phyloP scores from a whole-genome alignment of 176 grass and related monocot genomes.

The Luzula sylvatica region DNA sequence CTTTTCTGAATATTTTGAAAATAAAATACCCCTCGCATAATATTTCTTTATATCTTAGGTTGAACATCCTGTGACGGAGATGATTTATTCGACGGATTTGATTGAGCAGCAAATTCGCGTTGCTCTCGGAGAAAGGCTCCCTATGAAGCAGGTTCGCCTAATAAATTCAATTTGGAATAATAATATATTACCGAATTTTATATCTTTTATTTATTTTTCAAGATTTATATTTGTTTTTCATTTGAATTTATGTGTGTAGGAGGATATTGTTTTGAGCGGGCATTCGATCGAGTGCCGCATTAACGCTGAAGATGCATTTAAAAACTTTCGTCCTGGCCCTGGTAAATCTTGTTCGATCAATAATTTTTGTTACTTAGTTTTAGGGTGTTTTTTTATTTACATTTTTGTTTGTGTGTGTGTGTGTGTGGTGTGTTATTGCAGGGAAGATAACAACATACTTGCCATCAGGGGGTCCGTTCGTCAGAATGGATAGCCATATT shows the following conservation, averaged over 20 bases:
- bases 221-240: neutral
- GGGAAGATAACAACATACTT: conserved; percentile 49
- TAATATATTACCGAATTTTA: no score
- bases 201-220: no score
- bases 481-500: conserved; percentile 56
- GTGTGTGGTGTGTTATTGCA: conserved; percentile 2
- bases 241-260: conserved; percentile 11
- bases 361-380: conserved; percentile 5
- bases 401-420: neutral
- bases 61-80: conserved; percentile 45
- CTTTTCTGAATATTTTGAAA: no score
- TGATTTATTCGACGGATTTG: conserved; percentile 47
- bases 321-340: conserved; percentile 46
- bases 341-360: conserved; percentile 14
- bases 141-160: conserved; percentile 32
- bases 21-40: neutral
- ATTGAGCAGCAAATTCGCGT: conserved; percentile 42
- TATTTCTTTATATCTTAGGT: conserved; percentile 16
- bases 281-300: conserved; percentile 55
- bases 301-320: conserved; percentile 49
- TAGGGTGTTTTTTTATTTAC: neutral
- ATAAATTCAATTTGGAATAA: no score
- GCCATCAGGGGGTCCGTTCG: conserved; percentile 45
- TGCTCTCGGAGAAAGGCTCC: conserved; percentile 37
- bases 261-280: conserved; percentile 43